Evolutionary conservation across 768 basidiomycete species (phyloP), one percentile per base, ranked within the genome.

Genomic region (Zangia roseola): DNA sequence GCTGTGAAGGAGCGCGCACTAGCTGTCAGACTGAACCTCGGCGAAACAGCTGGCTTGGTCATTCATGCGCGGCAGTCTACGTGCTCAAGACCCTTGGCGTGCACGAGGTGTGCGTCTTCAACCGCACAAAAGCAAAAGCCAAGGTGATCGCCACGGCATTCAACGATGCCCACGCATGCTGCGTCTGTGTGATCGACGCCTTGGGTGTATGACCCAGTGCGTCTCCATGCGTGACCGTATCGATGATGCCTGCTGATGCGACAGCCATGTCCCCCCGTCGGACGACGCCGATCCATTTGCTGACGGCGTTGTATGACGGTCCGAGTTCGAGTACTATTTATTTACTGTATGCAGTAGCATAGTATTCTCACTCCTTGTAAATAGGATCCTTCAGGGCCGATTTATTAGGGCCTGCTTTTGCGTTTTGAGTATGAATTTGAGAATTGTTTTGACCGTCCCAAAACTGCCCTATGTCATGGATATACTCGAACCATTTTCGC

Each of bases 1-100:
- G 78, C 74, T 57, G 77, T 84, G 44, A 58, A 60, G 13, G 63
- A 71, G 2, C 72, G 71, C 30, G 69, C 83, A 20, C 67, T 72
- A 16, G 62, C 69, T 4, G 50, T 49, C 47, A 34, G 52, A 59
- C 61, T 65, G 36, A 12, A 56, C 39, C 25, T 40, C n/a, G 9
- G 33, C 0, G 19, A 52, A 42, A 12, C 28, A 17, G 76, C 82
- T 0, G 88, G 79, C 17, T 76, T 98, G 49, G 86, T 99, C 46
- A 90, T 99, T 51, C 91, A 16, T 88, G 95, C 16, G 95, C 95
- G 0, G 95, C 95, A 1, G 82, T 98, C 52, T 97, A 93, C 62
- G 93, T 95, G 3, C 70, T 97, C 39, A 79, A 87, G 54, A 71
- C 71, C 25, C 71, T 94, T 2, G 83, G 84, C 6, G 78, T 86